These are phyloP conservation scores for Metarhizium sp. DNA, from an alignment of 2,329 filamentous ascomycete genomes.

Conservation along the genomic window DNA sequence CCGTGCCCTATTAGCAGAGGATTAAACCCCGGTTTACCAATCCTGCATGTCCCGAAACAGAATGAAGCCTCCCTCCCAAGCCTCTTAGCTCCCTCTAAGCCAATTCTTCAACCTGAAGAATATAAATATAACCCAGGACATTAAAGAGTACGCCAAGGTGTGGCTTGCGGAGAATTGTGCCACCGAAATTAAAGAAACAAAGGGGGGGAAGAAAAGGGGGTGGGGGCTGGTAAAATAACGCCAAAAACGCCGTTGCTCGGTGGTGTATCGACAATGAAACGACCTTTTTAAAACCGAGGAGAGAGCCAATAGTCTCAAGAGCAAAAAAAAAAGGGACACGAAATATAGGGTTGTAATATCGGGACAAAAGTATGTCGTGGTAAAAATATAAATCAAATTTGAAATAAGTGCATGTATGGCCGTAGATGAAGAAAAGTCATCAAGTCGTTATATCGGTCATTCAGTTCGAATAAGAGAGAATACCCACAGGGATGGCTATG, in stretches of 20 bases:
- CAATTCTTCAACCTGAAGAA: not conserved
- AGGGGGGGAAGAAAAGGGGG: not conserved
- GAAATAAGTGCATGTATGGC: conserved; percentile 3
- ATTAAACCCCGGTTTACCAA: not conserved
- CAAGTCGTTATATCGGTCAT: conserved; percentile 8
- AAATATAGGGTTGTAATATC: conserved; percentile 4
- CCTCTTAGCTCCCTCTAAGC: not conserved
- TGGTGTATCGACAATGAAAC: conserved; percentile 7
- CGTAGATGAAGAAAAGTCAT: conserved; percentile 9
- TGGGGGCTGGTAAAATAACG: not conserved
- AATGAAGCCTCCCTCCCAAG: not conserved
- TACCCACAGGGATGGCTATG: conserved; percentile 5
- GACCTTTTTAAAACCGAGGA: not conserved
- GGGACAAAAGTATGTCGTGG: not conserved
- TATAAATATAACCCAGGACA: not conserved
- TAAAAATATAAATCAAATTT: not conserved
- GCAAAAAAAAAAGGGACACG: conserved; percentile 11
- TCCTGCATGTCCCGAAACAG: not conserved
- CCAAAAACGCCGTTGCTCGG: conserved; percentile 22
- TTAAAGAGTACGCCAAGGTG: not conserved
- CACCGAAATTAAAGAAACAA: not conserved
- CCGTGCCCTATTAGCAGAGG: not conserved
- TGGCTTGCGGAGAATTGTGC: not conserved
- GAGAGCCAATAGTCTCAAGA: not conserved
- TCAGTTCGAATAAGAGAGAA: not conserved